phyloP scores from a whole-genome alignment of 2,329 filamentous ascomycete species.

The Fusarium ramigenum region DNA sequence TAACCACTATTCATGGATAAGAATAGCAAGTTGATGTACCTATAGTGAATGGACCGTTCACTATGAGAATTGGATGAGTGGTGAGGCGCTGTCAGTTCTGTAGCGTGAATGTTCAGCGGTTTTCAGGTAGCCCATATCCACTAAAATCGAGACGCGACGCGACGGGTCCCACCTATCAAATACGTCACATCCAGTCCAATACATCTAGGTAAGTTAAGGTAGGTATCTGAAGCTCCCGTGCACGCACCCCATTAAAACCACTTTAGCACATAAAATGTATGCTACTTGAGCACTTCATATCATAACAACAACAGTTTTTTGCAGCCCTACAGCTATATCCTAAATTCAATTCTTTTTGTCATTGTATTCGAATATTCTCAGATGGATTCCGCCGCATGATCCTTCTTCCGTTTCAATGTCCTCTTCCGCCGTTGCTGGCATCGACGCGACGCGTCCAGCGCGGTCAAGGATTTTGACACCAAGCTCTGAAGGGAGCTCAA shows the following conservation, averaged over 20 bases:
- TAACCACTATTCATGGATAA: neutral
- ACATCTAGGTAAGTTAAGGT: neutral
- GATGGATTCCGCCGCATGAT: conserved; percentile 35
- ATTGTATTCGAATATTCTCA: neutral
- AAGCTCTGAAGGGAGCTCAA: conserved; percentile 51
- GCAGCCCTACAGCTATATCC: conserved; percentile 7
- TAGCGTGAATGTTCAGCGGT: neutral
- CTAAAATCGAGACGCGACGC: conserved; percentile 19
- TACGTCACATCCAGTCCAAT: conserved; percentile 16
- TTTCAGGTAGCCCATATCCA: neutral
- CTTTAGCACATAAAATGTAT: conserved; percentile 23
- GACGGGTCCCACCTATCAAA: neutral
- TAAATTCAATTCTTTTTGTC: conserved; percentile 6
- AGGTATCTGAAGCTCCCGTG: neutral
- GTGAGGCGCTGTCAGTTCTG: neutral
- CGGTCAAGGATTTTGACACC: conserved; percentile 54
- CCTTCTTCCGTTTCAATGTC: conserved; percentile 43
- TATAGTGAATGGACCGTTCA: neutral
- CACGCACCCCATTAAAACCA: conserved; percentile 22
- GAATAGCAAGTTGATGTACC: neutral
- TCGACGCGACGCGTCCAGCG: conserved; percentile 62
- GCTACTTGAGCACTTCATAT: conserved; percentile 5
- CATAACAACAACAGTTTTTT: conserved; percentile 26
- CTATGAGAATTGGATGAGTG: neutral
- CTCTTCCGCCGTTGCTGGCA: conserved; percentile 46